Conservation (phyloP, 2,329 filamentous ascomycete species). For the Phoma herbarum region DNA sequence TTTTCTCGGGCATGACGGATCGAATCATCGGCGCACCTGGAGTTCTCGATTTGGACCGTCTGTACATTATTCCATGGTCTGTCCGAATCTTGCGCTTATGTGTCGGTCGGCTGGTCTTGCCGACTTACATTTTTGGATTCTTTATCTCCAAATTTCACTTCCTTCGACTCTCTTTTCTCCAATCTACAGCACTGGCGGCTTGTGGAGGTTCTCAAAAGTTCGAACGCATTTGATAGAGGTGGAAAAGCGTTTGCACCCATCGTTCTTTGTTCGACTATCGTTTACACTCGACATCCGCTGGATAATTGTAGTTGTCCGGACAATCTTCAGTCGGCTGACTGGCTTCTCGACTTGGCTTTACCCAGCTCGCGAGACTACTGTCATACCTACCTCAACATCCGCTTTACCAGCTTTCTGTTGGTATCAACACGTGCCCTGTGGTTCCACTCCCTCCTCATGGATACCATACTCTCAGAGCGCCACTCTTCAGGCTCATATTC, state of each 20-base stretch:
- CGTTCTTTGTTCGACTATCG: conserved; percentile 18
- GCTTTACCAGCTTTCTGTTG: conserved; percentile 7
- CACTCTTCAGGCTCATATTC: conserved; percentile 8
- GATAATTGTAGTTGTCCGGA: conserved; percentile 20
- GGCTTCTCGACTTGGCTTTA: neutral
- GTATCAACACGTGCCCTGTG: conserved; percentile 8
- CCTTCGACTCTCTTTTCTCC: conserved; percentile 11
- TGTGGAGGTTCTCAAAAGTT: conserved; percentile 20
- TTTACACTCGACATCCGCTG: conserved; percentile 18
- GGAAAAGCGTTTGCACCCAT: conserved; percentile 5
- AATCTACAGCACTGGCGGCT: conserved; percentile 17
- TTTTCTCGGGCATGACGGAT: conserved; percentile 44
- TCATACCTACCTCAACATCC: conserved; percentile 4
- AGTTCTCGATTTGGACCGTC: conserved; percentile 45
- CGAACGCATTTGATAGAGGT: conserved; percentile 17
- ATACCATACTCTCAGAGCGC: conserved; percentile 13
- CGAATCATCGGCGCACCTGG: conserved; percentile 46
- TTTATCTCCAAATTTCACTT: neutral
- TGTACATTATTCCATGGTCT: conserved; percentile 52
- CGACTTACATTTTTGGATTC: conserved; percentile 19
- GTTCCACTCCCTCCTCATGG: conserved; percentile 19
- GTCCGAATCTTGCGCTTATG: conserved; percentile 36
- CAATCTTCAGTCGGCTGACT: neutral
- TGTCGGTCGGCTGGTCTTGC: conserved; percentile 41
- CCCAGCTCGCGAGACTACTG: neutral